phyloP scores from a whole-genome alignment of 345 rosid genomes.

The Pugionium cornutum region DNA sequence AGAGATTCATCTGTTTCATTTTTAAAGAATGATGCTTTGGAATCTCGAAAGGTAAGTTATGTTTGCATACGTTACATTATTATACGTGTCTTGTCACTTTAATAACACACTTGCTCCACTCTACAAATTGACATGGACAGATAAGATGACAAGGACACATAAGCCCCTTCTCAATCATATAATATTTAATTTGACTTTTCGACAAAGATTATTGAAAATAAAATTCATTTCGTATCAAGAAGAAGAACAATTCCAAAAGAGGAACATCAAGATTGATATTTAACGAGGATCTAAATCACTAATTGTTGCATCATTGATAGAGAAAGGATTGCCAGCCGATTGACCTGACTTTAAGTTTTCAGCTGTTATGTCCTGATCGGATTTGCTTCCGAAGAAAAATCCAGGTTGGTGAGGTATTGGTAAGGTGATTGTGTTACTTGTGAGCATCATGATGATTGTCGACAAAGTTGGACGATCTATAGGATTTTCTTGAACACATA shows the following conservation, averaged over 20 bases:
- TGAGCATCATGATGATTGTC: background rate
- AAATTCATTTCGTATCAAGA: no score
- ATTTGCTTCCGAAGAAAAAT: conserved; percentile 24
- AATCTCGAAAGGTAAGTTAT: background rate
- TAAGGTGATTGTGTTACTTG: conserved; percentile 42
- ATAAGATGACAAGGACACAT: background rate
- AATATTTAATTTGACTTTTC: background rate
- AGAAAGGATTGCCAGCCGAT: no score
- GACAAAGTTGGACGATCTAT: no score
- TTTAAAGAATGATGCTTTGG: background rate
- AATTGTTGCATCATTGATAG: conserved; percentile 12
- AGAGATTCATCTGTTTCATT: background rate
- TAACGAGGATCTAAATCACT: conserved; percentile 26
- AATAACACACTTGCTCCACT: background rate
- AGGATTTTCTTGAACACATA: no score
- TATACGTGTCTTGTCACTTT: background rate
- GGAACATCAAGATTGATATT: conserved; percentile 12
- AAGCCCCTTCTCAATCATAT: background rate
- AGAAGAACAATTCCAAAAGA: background rate
- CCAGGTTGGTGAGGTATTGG: conserved; percentile 47
- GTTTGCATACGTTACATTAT: background rate
- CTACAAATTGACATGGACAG: background rate
- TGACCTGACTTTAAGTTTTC: no score
- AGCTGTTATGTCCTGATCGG: no score
- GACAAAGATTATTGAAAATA: background rate